These are phyloP conservation scores for Kodamaea jinghongensis DNA, from an alignment of 805 yeast species.

Conservation along the genomic window DNA sequence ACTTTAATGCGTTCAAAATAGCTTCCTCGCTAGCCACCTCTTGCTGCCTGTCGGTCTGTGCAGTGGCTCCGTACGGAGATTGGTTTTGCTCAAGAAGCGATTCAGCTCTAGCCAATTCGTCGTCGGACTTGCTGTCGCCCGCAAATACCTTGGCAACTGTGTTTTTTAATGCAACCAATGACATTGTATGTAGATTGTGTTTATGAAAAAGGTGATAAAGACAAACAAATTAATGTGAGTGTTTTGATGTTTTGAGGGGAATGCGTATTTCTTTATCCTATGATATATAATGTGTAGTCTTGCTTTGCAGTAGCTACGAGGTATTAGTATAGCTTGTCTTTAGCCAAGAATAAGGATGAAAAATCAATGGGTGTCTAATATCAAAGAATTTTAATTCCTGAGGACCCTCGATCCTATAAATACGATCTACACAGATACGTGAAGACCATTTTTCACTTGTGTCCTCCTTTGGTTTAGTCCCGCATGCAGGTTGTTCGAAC, in stretches of 20 bases:
- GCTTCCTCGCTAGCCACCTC: constrained; percentile 37
- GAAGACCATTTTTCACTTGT: too few relatives aligned
- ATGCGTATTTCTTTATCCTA: neutral
- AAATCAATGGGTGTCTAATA: too few relatives aligned
- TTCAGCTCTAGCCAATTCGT: constrained; percentile 30
- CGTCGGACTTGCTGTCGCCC: constrained; percentile 23
- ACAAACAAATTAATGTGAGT: neutral
- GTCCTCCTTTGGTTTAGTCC: too few relatives aligned
- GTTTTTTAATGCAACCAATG: constrained; percentile 38
- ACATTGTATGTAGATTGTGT: constrained; percentile 15
- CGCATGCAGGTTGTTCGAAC: neutral
- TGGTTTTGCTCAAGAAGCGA: constrained; percentile 31
- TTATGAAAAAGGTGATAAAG: neutral
- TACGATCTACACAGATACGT: too few relatives aligned
- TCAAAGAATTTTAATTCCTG: too few relatives aligned
- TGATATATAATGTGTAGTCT: neutral
- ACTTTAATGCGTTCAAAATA: constrained; percentile 28
- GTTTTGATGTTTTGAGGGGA: constrained; percentile 1
- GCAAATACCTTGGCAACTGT: constrained; percentile 27
- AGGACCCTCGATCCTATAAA: too few relatives aligned
- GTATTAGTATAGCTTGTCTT: too few relatives aligned
- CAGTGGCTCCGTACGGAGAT: constrained; percentile 37
- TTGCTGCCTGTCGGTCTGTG: constrained; percentile 31
- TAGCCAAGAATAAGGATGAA: too few relatives aligned
- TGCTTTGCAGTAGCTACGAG: too few relatives aligned